Percentiles rank a stretch among this genome's conserved stretches.
Conservation (phyloP, 1,284 basidiomycete genomes). For the Cryptococcus hybrid region DNA sequence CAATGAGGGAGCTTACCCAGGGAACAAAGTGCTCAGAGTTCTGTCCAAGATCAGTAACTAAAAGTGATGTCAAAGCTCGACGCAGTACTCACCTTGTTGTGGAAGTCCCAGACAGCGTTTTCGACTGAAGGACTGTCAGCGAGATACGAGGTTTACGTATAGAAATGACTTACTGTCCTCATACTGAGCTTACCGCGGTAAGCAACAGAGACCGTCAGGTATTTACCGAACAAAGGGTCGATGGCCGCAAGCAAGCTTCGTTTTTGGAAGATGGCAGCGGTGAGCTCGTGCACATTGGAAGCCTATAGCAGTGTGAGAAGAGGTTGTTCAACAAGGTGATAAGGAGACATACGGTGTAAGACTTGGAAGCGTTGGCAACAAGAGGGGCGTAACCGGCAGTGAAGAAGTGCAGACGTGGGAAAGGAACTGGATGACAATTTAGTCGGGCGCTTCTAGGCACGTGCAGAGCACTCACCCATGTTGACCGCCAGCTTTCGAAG, state of each 20-base stretch:
- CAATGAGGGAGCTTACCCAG: conserved; percentile 22
- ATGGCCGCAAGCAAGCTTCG: conserved; percentile 39
- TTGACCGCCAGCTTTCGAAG: conserved; percentile 92
- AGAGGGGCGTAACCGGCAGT: conserved; percentile 86
- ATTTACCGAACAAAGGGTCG: conserved; percentile 43
- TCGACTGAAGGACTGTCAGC: conserved; percentile 26
- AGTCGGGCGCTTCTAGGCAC: neutral
- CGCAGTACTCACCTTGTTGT: conserved; percentile 30
- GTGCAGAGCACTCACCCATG: conserved; percentile 51
- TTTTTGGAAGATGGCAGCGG: conserved; percentile 40
- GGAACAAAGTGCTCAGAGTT: conserved; percentile 44
- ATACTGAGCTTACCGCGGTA: conserved; percentile 44
- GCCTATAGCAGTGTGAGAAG: conserved; percentile 13
- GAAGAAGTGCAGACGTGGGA: conserved; percentile 90
- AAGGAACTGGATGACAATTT: conserved; percentile 59
- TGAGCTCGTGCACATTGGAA: conserved; percentile 39
- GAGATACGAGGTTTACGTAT: neutral
- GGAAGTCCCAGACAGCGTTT: conserved; percentile 42
- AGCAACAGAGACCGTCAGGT: conserved; percentile 45
- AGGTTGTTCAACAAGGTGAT: neutral
- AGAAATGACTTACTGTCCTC: conserved; percentile 33
- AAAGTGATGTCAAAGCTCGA: neutral
- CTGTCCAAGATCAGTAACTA: conserved; percentile 5
- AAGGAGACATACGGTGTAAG: conserved; percentile 56
- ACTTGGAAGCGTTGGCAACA: conserved; percentile 60